phyloP scores from a whole-genome alignment of 345 rosid genomes.

The Salix suchowensis region DNA sequence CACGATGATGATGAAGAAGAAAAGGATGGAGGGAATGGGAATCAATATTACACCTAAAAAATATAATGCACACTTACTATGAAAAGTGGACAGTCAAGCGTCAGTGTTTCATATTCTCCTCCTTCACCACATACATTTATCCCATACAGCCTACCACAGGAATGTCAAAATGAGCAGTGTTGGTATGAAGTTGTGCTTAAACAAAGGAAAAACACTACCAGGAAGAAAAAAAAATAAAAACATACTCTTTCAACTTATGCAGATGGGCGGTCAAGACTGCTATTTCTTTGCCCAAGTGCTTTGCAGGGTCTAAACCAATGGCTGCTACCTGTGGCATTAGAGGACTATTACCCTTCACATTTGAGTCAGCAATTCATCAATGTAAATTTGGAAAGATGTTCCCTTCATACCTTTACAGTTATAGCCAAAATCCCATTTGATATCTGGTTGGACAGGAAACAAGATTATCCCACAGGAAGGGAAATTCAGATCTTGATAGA shows the following conservation, averaged over 20 bases:
- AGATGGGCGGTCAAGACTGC: slow-evolving; percentile 61
- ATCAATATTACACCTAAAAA: neutral
- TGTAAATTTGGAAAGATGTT: neutral
- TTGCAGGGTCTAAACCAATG: slow-evolving; percentile 80
- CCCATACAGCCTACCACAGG: slow-evolving; percentile 63
- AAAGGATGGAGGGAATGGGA: neutral
- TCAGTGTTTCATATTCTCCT: slow-evolving; percentile 93
- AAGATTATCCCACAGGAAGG: slow-evolving; percentile 14
- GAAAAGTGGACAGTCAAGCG: slow-evolving; percentile 95
- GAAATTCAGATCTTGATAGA: neutral
- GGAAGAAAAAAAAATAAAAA: neutral
- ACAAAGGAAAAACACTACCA: neutral
- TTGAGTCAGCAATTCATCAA: neutral
- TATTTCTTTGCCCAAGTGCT: slow-evolving; percentile 88
- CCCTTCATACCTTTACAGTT: slow-evolving; percentile 61
- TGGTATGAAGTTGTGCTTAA: neutral
- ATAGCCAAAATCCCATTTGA: slow-evolving; percentile 63
- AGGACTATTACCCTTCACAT: neutral
- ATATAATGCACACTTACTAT: slow-evolving; percentile 41
- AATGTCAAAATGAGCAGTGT: slow-evolving; percentile 6
- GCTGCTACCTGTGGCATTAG: slow-evolving; percentile 69
- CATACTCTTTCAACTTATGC: slow-evolving; percentile 85
- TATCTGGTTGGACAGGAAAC: slow-evolving; percentile 47
- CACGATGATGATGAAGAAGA: neutral
- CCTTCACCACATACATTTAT: slow-evolving; percentile 97